A percentile compares a stretch with the other conserved stretches of the same genome.
phyloP scores from a whole-genome alignment of 805 yeast genomes.

The Sugiyamaella floridensis region DNA sequence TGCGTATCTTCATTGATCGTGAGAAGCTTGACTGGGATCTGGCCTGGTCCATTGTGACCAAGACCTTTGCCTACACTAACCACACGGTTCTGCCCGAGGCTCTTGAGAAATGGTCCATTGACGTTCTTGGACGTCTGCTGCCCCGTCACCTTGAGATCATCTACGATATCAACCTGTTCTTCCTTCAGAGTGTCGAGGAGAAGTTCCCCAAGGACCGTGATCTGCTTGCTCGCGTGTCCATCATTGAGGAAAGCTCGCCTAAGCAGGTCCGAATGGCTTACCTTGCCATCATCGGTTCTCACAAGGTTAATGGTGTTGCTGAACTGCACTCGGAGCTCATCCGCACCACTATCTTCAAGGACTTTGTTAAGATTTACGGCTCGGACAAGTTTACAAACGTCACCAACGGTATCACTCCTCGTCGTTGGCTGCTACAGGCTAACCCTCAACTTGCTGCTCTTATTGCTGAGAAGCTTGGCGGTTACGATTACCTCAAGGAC shows the following conservation, averaged over 20 bases:
- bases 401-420: conserved; percentile 91
- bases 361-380: conserved; percentile 80
- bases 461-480: conserved; percentile 62
- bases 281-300: conserved; percentile 86
- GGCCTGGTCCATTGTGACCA: conserved; percentile 79
- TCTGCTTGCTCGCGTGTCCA: conserved; percentile 62
- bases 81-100: conserved; percentile 96
- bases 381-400: conserved; percentile 80
- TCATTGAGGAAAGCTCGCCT: conserved; percentile 74
- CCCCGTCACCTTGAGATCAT: conserved; percentile 91
- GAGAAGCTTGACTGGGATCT: conserved; percentile 75
- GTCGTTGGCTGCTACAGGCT: conserved; percentile 94
- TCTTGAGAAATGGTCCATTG: conserved; percentile 91
- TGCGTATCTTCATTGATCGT: conserved; percentile 75
- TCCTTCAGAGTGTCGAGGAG: conserved; percentile 68
- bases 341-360: conserved; percentile 82
- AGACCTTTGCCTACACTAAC: conserved; percentile 85
- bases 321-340: conserved; percentile 89
- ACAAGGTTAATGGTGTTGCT: conserved; percentile 92
- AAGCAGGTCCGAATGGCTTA: conserved; percentile 89
- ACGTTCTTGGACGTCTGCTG: conserved; percentile 64
- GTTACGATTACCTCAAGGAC: conserved; percentile 61
- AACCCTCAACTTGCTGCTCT: conserved; percentile 74
- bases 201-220: conserved; percentile 69
- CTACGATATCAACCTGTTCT: conserved; percentile 74